Evolutionary conservation across 768 basidiomycete species (phyloP).

Genomic region (Boletus sp.): DNA sequence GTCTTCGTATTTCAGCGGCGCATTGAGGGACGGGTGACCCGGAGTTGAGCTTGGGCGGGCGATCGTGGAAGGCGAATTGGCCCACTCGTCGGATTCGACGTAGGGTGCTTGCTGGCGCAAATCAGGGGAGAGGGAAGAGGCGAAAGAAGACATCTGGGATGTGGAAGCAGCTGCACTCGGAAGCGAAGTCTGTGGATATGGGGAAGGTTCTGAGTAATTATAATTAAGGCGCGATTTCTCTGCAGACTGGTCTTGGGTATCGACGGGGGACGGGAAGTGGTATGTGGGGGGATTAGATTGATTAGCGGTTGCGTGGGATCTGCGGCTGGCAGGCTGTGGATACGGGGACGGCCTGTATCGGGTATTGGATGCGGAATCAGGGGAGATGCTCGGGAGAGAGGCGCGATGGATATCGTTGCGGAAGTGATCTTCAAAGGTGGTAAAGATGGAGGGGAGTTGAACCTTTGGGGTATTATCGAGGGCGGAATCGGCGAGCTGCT

Average conservation of each 20-base stretch:
- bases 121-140: conserved; percentile 48
- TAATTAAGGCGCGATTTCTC: conserved; percentile 40
- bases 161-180: conserved; percentile 54
- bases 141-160: conserved; percentile 49
- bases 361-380: conserved; percentile 40
- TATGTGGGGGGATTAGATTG: conserved; percentile 42
- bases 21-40: conserved; percentile 49
- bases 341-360: conserved; percentile 59
- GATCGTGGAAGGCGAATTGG: conserved; percentile 53
- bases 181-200: conserved; percentile 48
- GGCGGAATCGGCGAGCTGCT: conserved; percentile 40
- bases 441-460: conserved; percentile 73
- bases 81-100: conserved; percentile 56
- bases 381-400: conserved; percentile 60
- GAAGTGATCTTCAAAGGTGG: conserved; percentile 61
- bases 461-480: conserved; percentile 50
- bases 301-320: conserved; percentile 45
- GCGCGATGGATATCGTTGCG: conserved; percentile 56
- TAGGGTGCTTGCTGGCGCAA: conserved; percentile 41
- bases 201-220: conserved; percentile 43
- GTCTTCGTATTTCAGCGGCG: conserved; percentile 69
- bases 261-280: conserved; percentile 54
- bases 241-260: conserved; percentile 40
- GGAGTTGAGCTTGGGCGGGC: conserved; percentile 68
- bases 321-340: conserved; percentile 47